A percentile compares a stretch with the other conserved stretches of the same genome.
Conservation (phyloP, 768 basidiomycete genomes). For the Lyophyllum atratum region DNA sequence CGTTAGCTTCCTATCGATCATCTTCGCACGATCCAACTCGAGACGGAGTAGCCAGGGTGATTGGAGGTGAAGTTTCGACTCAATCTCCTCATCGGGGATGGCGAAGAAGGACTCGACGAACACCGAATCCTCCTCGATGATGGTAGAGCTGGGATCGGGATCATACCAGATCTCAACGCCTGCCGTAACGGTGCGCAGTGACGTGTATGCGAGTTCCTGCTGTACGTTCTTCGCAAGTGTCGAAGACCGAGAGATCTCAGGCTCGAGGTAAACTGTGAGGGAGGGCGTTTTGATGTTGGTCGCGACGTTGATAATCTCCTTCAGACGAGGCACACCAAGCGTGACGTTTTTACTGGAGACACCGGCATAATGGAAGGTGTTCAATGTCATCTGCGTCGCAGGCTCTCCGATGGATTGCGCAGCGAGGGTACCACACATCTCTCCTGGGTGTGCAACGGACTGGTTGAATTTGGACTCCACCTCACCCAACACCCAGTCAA, state of each 20-base stretch:
- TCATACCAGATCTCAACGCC: constrained; percentile 99
- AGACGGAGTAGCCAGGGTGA: constrained; percentile 98
- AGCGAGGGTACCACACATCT: constrained; percentile 98
- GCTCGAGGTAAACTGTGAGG: constrained; percentile 85
- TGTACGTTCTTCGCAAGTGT: constrained; percentile 82
- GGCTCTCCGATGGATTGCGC: constrained; percentile 99
- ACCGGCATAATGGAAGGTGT: constrained; percentile 99
- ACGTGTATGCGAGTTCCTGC: constrained; percentile 92
- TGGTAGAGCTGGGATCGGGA: constrained; percentile 86
- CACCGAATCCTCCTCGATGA: constrained; percentile 93
- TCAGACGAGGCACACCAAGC: constrained; percentile 97
- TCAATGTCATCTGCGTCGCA: constrained; percentile 99
- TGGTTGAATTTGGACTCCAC: constrained; percentile 96
- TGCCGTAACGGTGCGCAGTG: constrained; percentile 89
- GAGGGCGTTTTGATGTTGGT: constrained; percentile 99
- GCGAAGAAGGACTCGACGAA: constrained; percentile 99
- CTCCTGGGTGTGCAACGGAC: constrained; percentile 89
- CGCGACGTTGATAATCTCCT: constrained; percentile 99
- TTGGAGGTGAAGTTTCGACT: constrained; percentile 85
- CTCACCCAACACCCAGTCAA: constrained; percentile 97
- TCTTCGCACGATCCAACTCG: constrained; percentile 94
- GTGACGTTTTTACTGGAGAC: constrained; percentile 99
- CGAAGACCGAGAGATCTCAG: constrained; percentile 63
- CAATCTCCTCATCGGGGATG: constrained; percentile 96
- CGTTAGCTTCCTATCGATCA: constrained; percentile 95